Base-by-base conservation (phyloP, 306 rosid genomes). In the Mimosa pudica region DNA sequence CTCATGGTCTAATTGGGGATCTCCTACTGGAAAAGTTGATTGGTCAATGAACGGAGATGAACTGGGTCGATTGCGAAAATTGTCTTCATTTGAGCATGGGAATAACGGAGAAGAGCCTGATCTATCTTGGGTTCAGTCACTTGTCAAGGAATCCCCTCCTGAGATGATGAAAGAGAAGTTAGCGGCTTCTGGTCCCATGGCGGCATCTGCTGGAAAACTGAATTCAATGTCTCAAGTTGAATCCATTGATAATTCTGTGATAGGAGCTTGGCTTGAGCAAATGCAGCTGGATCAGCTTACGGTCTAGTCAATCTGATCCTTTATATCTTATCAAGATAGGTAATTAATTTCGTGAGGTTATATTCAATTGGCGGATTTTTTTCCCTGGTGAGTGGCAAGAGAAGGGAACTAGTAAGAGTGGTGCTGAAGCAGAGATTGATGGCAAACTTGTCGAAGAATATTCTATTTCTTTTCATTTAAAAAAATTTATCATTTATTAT, bases 251-350 rank as follows among this genome's bases (percentile, higher is more conserved):
- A 92, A 90, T 79, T 86, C 97, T 24, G 97, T 90, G 69, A 61
- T 94, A 61, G 98, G 92, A 81, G 93, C 97, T 49, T 92, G 97
- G 98, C 90, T 94, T 41, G 98, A 93, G 88, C 93, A 93, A 86
- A 89, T 93, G 98, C 98, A 91, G 86, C 91, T 91, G 82, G 97
- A 88, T 86, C 92, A 87, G 84, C 89, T 90, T 67, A 85, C 88
- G 79, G 97, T 89, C 83, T 89, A 91, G 84, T 42, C 79, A 77
- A 55, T 76, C 75, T 75, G 80, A 84, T 88, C 79, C 77, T 72
- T 85, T 83, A 80, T 88, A 75, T 77, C 82, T 83, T 81, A 60
- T 67, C 64, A 82, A 85, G 80, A 62, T 83, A 84, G 89, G 83
- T 81, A 81, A 76, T 86, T 77, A 81, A 77, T 82, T 84, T 75